Conservation (phyloP, 768 basidiomycete species). For the Sutorius australiensis region DNA sequence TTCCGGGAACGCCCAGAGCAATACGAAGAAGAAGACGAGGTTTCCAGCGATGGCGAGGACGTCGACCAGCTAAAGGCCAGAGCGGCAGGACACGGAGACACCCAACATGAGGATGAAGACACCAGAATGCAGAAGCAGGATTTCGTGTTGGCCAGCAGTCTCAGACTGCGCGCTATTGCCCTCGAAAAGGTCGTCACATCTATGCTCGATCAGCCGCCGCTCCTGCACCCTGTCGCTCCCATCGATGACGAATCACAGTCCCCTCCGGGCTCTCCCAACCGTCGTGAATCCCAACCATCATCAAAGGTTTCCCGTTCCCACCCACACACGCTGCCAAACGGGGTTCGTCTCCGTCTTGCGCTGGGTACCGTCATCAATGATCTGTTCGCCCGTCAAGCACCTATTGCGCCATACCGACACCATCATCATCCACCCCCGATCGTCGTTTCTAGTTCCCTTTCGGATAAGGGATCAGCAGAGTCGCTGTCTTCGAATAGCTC, state of each 20-base stretch:
- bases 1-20: conserved; percentile 70
- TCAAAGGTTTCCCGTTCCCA: conserved; percentile 40
- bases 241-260: conserved; percentile 50
- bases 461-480: conserved; percentile 24
- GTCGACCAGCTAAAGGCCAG: conserved; percentile 44
- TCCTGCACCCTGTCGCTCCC: conserved; percentile 45
- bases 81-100: conserved; percentile 45
- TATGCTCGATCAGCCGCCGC: conserved; percentile 79
- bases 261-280: conserved; percentile 50
- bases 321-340: conserved; percentile 71
- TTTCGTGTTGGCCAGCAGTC: conserved; percentile 54
- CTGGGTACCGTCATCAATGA: conserved; percentile 78
- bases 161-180: conserved; percentile 73
- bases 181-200: conserved; percentile 78
- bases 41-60: conserved; percentile 59
- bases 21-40: conserved; percentile 72
- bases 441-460: conserved; percentile 25
- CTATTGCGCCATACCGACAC: conserved; percentile 36
- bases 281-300: conserved; percentile 16
- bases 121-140: conserved; percentile 55
- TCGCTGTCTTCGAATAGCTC: conserved; percentile 21
- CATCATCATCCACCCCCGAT: conserved; percentile 36
- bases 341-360: conserved; percentile 72
- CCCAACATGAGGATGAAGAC: conserved; percentile 57
- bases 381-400: conserved; percentile 69